phyloP scores from a whole-genome alignment of 2,329 filamentous ascomycete species.

The Colletotrichum salicis region DNA sequence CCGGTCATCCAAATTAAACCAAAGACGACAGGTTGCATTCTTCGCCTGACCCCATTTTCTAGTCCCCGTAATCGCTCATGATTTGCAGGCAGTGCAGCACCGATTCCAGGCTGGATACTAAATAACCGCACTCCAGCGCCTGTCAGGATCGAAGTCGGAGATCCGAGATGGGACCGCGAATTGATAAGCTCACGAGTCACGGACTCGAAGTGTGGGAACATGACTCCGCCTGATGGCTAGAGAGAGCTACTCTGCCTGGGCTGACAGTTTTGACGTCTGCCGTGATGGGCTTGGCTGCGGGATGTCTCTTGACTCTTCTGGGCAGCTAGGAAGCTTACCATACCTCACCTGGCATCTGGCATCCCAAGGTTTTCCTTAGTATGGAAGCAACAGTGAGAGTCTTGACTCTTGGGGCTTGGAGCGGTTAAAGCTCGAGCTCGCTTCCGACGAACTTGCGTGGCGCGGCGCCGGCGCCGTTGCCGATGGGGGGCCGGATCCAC shows the following conservation, averaged over 20 bases:
- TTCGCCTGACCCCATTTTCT: neutral
- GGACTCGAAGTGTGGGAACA: slow-evolving; percentile 1
- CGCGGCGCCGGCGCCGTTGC: slow-evolving; percentile 30
- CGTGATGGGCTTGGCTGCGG: slow-evolving; percentile 10
- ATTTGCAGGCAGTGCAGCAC: slow-evolving; percentile 25
- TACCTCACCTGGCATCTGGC: neutral
- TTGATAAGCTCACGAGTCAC: too few relatives aligned
- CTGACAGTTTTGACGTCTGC: neutral
- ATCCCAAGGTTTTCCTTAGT: neutral
- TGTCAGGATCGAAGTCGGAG: slow-evolving; percentile 14
- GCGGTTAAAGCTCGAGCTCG: slow-evolving; percentile 7
- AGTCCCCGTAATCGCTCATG: slow-evolving; percentile 11
- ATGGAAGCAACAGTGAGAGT: neutral
- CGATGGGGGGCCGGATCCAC: slow-evolving; percentile 16
- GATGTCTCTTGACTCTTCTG: neutral
- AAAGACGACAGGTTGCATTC: slow-evolving; percentile 4
- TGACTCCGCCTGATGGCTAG: slow-evolving; percentile 13
- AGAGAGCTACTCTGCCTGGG: slow-evolving; percentile 1
- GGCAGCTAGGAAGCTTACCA: slow-evolving; percentile 10
- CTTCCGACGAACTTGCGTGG: slow-evolving; percentile 19
- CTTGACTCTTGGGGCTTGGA: neutral
- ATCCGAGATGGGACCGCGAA: slow-evolving; percentile 15
- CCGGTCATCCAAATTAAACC: slow-evolving; percentile 6
- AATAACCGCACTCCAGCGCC: neutral
- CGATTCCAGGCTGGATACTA: slow-evolving; percentile 16